phyloP scores from a whole-genome alignment of 139 green algal genomes.

The Chlamydomonas eustigma region DNA sequence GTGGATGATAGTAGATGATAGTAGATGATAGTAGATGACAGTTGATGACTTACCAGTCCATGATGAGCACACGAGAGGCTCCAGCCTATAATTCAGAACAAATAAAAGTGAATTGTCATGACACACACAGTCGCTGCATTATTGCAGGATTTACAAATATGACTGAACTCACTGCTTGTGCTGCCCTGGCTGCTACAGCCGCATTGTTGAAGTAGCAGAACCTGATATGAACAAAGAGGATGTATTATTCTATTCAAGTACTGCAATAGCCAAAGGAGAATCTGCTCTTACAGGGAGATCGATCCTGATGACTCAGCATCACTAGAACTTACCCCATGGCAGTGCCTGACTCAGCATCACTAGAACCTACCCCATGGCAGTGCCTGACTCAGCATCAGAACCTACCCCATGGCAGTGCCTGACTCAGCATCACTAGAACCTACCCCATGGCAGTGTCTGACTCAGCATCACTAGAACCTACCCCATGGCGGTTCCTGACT shows the following conservation, averaged over 20 bases:
- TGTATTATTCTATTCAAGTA: neutral
- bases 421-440: conserved; percentile 59
- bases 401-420: conserved; percentile 56
- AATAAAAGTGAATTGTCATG: no score
- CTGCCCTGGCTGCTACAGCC: conserved; percentile 53
- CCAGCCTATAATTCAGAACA: conserved; percentile 14
- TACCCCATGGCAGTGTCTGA: neutral
- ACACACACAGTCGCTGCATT: no score
- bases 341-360: neutral
- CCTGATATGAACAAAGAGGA: neutral
- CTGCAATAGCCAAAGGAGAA: neutral
- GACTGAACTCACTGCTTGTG: conserved; percentile 27
- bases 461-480: no score
- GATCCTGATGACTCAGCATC: neutral
- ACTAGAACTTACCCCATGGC: neutral
- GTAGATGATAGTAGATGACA: no score
- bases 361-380: neutral
- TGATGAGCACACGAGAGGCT: conserved; percentile 58
- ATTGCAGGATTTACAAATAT: no score
- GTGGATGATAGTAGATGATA: no score
- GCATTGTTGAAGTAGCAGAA: conserved; percentile 90
- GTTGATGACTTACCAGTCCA: conserved; percentile 64
- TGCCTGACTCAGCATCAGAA: no score
- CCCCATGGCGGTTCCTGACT: conserved; percentile 64
- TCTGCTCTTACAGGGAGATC: neutral